Conservation (phyloP, 108 stramenopile species). For the Nannochloropsis gaditana region DNA sequence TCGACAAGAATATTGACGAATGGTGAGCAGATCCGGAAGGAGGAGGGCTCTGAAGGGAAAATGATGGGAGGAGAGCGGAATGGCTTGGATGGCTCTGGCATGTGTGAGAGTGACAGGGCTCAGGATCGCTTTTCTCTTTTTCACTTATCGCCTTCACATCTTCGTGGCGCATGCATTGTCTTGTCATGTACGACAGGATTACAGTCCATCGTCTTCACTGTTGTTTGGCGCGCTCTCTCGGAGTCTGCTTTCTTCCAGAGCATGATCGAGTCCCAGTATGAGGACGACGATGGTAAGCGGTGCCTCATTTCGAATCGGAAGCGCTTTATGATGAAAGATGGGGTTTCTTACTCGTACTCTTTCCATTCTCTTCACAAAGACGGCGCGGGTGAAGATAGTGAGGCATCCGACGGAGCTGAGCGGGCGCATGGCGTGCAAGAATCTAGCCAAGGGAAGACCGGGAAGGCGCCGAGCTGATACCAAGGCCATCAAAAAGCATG, state of each 20-base stretch:
- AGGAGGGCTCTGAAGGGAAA: neutral
- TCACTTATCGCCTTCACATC: neutral
- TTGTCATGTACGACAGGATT: neutral
- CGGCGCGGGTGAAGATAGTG: too few relatives aligned
- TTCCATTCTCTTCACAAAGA: too few relatives aligned
- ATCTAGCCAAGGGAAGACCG: too few relatives aligned
- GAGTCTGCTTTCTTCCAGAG: neutral
- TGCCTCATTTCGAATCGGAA: too few relatives aligned
- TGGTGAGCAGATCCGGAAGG: neutral
- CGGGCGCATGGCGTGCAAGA: too few relatives aligned
- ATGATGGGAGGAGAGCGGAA: neutral
- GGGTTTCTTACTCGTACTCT: too few relatives aligned
- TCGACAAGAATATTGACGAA: conserved; percentile 45
- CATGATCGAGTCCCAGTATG: neutral
- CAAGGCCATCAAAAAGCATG: too few relatives aligned
- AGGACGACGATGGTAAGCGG: neutral
- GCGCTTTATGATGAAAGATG: too few relatives aligned
- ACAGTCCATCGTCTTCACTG: conserved; percentile 54
- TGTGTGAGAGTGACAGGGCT: too few relatives aligned
- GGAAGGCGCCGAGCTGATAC: too few relatives aligned
- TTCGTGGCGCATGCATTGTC: neutral
- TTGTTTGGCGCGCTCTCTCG: conserved; percentile 40
- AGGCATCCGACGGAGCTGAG: too few relatives aligned
- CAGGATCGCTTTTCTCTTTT: neutral
- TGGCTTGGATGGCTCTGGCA: neutral